A percentile compares a stretch with the other conserved stretches of the same genome.
Evolutionary conservation across 768 basidiomycete species (phyloP).

Genomic region (Boletus sensibilis): DNA sequence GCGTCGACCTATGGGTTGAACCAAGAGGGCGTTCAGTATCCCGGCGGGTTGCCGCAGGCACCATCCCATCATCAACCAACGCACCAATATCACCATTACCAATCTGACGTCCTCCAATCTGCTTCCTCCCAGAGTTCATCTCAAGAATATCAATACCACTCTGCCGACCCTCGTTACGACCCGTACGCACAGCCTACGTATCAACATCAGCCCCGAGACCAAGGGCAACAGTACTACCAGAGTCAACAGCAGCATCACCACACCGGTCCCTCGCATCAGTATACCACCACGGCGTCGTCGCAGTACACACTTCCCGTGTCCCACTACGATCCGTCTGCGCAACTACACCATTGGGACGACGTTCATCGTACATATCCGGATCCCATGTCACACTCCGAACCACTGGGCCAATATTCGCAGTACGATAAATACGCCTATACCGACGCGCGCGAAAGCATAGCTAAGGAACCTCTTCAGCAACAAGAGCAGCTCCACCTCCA

Average conservation of each 20-base stretch:
- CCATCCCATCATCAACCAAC: background rate
- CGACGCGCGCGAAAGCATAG: background rate
- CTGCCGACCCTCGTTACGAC: slow-evolving; percentile 16
- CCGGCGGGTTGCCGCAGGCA: slow-evolving; percentile 6
- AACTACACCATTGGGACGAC: slow-evolving; percentile 16
- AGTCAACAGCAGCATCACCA: slow-evolving; percentile 23
- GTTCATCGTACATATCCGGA: slow-evolving; percentile 3
- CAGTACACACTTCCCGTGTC: background rate
- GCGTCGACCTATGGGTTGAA: slow-evolving; percentile 6
- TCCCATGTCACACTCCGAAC: background rate
- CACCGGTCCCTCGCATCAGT: slow-evolving; percentile 9
- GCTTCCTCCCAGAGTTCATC: slow-evolving; percentile 22
- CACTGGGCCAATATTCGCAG: background rate
- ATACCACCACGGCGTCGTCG: slow-evolving; percentile 1
- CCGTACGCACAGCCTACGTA: slow-evolving; percentile 13
- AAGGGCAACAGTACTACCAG: slow-evolving; percentile 23
- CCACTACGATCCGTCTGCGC: slow-evolving; percentile 12
- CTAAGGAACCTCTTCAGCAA: slow-evolving; percentile 12
- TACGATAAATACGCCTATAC: slow-evolving; percentile 1
- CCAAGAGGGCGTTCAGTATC: slow-evolving; percentile 2
- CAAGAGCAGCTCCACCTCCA: slow-evolving; percentile 26
- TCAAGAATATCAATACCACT: slow-evolving; percentile 11
- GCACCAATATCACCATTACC: slow-evolving; percentile 14
- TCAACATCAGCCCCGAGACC: slow-evolving; percentile 15
- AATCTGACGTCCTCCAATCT: slow-evolving; percentile 9